Percentiles rank a stretch among this genome's conserved stretches.
These are phyloP conservation scores for Penicillium sp. DNA, from an alignment of 2,329 filamentous ascomycete genomes.

Conservation along the genomic window DNA sequence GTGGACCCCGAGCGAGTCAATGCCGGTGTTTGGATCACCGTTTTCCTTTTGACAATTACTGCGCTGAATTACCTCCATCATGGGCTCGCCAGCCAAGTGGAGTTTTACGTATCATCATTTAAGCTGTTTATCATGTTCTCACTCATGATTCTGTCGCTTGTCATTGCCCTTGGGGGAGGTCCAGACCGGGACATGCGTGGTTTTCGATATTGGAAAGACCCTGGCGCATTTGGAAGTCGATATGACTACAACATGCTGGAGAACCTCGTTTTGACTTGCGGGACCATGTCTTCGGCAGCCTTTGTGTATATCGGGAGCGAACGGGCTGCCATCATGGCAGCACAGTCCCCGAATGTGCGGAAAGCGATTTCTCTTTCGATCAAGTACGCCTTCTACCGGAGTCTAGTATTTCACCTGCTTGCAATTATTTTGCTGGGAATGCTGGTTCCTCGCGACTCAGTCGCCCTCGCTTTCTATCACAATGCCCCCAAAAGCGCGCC, in stretches of 20 bases:
- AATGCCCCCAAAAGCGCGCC: slow-evolving; percentile 47
- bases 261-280: slow-evolving; percentile 60
- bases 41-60: slow-evolving; percentile 59
- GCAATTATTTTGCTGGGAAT: slow-evolving; percentile 70
- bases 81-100: slow-evolving; percentile 62
- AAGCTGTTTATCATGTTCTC: slow-evolving; percentile 63
- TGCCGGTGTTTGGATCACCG: slow-evolving; percentile 70
- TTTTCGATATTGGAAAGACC: slow-evolving; percentile 61
- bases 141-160: slow-evolving; percentile 59
- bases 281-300: slow-evolving; percentile 66
- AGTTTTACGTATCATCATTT: slow-evolving; percentile 54
- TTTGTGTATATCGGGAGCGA: slow-evolving; percentile 76
- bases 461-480: slow-evolving; percentile 49
- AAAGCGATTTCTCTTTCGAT: slow-evolving; percentile 71
- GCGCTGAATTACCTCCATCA: slow-evolving; percentile 65
- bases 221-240: slow-evolving; percentile 52
- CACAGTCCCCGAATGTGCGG: slow-evolving; percentile 71
- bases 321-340: slow-evolving; percentile 68
- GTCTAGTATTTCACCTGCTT: slow-evolving; percentile 72
- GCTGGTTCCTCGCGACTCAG: slow-evolving; percentile 66
- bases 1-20: slow-evolving; percentile 60
- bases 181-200: slow-evolving; percentile 57
- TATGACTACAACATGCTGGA: slow-evolving; percentile 41
- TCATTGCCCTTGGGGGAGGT: slow-evolving; percentile 62
- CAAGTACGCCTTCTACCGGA: slow-evolving; percentile 74